Evolutionary conservation across 2,329 filamentous ascomycete genomes (phyloP).

Genomic region (Epichloe coenophiala): DNA sequence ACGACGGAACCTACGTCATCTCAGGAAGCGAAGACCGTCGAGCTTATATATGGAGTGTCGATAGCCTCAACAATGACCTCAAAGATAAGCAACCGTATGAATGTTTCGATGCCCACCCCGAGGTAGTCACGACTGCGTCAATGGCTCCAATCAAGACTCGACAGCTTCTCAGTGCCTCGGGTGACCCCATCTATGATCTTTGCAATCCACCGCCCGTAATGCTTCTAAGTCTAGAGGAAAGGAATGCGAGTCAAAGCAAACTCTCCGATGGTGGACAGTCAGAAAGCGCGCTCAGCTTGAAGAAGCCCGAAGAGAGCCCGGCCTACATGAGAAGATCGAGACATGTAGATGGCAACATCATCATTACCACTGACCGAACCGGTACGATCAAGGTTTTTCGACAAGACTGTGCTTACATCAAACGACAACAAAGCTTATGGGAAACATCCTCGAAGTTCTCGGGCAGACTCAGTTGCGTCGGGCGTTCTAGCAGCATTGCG

Average conservation of each 20-base stretch:
- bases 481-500: conserved; percentile 41
- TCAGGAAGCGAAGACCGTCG: conserved; percentile 87
- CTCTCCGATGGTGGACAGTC: conserved; percentile 23
- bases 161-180: conserved; percentile 63
- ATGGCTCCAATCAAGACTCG: conserved; percentile 71
- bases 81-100: conserved; percentile 75
- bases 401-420: conserved; percentile 79
- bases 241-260: conserved; percentile 27
- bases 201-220: conserved; percentile 90
- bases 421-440: conserved; percentile 64
- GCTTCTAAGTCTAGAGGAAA: conserved; percentile 60
- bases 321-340: conserved; percentile 63
- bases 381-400: conserved; percentile 90
- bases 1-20: conserved; percentile 74
- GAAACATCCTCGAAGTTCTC: conserved; percentile 68
- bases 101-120: conserved; percentile 78
- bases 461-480: conserved; percentile 45
- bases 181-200: conserved; percentile 83
- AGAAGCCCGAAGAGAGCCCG: conserved; percentile 53
- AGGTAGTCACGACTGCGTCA: conserved; percentile 78
- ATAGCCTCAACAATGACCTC: conserved; percentile 41
- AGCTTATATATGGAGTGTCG: conserved; percentile 72
- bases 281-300: conserved; percentile 19
- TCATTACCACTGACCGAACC: conserved; percentile 78
- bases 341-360: conserved; percentile 75